Base-by-base conservation (phyloP, 768 basidiomycete species). In the Leccinellum luteum region DNA sequence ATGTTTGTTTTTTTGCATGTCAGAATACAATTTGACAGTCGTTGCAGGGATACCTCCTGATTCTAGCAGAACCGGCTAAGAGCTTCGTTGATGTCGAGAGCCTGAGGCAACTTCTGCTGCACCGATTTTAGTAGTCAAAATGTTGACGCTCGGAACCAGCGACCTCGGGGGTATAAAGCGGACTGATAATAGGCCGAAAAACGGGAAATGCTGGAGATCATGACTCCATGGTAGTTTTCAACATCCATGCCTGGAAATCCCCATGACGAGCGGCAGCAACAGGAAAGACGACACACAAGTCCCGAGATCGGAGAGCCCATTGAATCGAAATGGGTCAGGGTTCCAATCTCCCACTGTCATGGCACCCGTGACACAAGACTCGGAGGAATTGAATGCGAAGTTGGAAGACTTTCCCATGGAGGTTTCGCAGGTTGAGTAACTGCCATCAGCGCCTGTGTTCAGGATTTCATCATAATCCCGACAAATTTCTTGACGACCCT, bases 371-470 rank as follows among this genome's bases (percentile, higher is more conserved):
- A 35, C 17, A 35, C 17, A 35, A 8, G 17, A 35, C 35, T 35
- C 17, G 0, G 23, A 52, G 43, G 45, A 48, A 27, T 44, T 34
- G 21, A 44, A 44, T 44, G 15, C 21, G 6, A 17, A 17, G 35
- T 35, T 17, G 35, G 35, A 35, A 35, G 31, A 31, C 35, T 35
- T 35, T 53, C 65, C 65, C 1, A 73, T 32, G 73, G 73, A 15
- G 67, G 73, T 1, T 55, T 68, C 35, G 54, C 53, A 32, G 69
- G 58, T 4, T 73, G 72, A 73, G 66, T 65, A 19, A 72, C 71
- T 30, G 69, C 52, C 15, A 45, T 65, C 17, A 67, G 72, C 51
- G 69, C 64, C 72, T 73, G 54, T 48, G 68, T 62, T n/a, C 8
- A 30, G 14, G 35, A 8, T 6, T n/a, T 45, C 44, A 23, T 15